Conservation (phyloP, 108 stramenopile genomes). For the Cyclotella choctawhatcheeana region DNA sequence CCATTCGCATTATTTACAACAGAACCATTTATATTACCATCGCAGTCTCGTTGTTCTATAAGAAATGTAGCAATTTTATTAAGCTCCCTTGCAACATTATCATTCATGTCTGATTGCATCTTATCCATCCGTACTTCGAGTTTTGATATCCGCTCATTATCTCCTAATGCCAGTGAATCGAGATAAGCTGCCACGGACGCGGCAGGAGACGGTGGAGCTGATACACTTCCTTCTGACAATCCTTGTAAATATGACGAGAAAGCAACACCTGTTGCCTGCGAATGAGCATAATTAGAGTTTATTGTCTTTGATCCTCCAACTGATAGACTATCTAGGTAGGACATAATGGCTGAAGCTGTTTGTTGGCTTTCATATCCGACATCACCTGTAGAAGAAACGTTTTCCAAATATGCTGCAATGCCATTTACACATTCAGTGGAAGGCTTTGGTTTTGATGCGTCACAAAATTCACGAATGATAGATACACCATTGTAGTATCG, state of each 20-base stretch:
- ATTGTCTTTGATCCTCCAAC: neutral
- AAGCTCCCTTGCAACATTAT: conserved; percentile 20
- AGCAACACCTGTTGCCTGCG: conserved; percentile 22
- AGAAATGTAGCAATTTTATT: conserved; percentile 30
- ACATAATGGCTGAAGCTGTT: conserved; percentile 30
- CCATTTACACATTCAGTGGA: conserved; percentile 34
- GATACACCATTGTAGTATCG: conserved; percentile 39
- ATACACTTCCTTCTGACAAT: conserved; percentile 31
- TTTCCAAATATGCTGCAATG: conserved; percentile 33
- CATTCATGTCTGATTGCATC: conserved; percentile 28
- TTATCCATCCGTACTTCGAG: conserved; percentile 15
- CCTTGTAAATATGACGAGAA: conserved; percentile 43
- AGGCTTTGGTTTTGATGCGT: conserved; percentile 8
- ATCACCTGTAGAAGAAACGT: conserved; percentile 7
- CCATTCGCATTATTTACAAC: conserved; percentile 2
- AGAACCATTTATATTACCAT: neutral
- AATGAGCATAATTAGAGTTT: neutral
- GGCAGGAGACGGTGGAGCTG: conserved; percentile 35
- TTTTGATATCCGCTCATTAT: conserved; percentile 8
- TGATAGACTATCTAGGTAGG: conserved; percentile 40
- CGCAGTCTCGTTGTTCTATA: neutral
- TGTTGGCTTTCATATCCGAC: conserved; percentile 15
- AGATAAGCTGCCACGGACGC: conserved; percentile 31
- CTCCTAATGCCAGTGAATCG: conserved; percentile 21
- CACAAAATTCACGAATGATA: conserved; percentile 26